phyloP scores from a whole-genome alignment of 108 stramenopile genomes.

The Aurantiochytrium sp. region DNA sequence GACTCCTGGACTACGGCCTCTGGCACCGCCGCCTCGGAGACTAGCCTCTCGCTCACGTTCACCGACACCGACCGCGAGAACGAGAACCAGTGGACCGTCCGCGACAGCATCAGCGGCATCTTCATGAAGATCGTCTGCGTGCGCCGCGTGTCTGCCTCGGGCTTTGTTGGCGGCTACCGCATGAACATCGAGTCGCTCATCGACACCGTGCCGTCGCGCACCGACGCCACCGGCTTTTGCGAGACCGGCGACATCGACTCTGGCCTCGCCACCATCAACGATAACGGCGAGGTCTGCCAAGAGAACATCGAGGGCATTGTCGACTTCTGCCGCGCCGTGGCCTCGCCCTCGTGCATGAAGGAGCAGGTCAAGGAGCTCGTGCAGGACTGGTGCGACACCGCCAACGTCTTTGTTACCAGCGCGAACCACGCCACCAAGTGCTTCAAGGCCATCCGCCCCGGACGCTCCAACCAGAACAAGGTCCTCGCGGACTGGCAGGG shows the following conservation, averaged over 20 bases:
- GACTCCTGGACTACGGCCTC: background rate
- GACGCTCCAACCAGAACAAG: background rate
- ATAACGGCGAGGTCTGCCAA: background rate
- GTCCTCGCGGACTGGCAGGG: background rate
- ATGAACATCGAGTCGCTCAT: background rate
- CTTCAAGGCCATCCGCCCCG: background rate
- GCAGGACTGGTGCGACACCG: conserved; percentile 3
- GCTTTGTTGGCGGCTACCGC: background rate
- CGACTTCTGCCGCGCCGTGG: conserved; percentile 2
- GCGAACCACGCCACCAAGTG: background rate
- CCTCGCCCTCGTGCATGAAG: background rate
- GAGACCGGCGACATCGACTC: background rate
- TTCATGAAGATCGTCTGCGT: background rate
- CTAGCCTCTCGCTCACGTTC: background rate
- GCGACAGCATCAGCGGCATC: background rate
- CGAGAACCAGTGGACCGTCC: background rate
- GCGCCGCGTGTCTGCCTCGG: background rate
- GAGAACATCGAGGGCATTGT: conserved; percentile 24
- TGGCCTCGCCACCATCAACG: background rate
- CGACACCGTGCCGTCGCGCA: background rate
- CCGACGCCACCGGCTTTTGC: background rate
- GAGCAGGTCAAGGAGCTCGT: background rate
- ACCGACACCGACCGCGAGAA: background rate
- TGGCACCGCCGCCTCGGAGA: no score
- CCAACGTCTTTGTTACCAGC: background rate